These are phyloP conservation scores for Solanum virginianum DNA, from an alignment of 257 asterid species.

Conservation along the genomic window DNA sequence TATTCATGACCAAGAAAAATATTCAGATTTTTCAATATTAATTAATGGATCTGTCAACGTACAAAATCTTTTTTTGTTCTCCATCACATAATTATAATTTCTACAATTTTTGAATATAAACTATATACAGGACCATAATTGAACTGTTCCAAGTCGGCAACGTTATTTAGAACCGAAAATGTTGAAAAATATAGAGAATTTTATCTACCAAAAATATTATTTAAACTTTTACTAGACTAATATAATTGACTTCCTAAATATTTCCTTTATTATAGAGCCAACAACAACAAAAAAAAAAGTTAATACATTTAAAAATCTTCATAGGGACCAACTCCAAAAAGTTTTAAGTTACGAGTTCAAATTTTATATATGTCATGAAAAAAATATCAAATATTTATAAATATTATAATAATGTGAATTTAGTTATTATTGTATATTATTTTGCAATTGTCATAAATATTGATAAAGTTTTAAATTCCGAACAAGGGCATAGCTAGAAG, in stretches of 20 bases:
- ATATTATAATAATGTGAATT: background rate
- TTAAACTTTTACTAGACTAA: background rate
- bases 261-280: no score
- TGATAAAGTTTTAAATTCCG: no score
- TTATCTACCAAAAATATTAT: background rate
- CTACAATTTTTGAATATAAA: background rate
- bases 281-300: no score
- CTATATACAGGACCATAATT: background rate
- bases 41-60: background rate
- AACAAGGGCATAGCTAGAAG: background rate
- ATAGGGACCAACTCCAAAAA: no score
- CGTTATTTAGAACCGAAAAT: background rate
- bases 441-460: no score
- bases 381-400: no score
- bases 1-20: background rate
- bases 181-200: background rate
- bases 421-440: no score
- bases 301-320: no score
- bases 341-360: background rate
- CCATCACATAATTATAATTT: background rate
- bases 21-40: background rate
- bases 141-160: background rate
- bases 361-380: no score
- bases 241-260: background rate
- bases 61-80: background rate